phyloP scores from a whole-genome alignment of 352 stramenopile genomes.

The Phytophthora lateralis region DNA sequence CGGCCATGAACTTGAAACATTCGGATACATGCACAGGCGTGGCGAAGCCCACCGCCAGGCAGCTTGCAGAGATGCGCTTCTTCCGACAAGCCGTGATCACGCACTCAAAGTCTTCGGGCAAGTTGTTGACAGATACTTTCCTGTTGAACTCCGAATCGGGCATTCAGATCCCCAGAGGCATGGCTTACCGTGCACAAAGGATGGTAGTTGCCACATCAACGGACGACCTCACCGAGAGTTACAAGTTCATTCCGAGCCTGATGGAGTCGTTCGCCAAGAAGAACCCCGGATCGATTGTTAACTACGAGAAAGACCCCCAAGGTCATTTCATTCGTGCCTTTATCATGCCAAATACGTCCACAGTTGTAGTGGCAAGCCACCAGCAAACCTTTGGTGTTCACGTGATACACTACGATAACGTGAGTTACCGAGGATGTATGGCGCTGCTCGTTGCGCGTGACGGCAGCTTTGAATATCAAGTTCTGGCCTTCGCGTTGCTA shows the following conservation, averaged over 20 bases:
- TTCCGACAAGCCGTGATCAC: constrained; percentile 78
- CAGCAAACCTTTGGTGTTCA: constrained; percentile 78
- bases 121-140: constrained; percentile 82
- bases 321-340: constrained; percentile 77
- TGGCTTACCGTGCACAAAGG: constrained; percentile 72
- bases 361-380: constrained; percentile 49
- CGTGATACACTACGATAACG: constrained; percentile 68
- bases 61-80: constrained; percentile 81
- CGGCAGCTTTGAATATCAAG: constrained; percentile 70
- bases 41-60: constrained; percentile 70
- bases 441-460: constrained; percentile 68
- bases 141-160: constrained; percentile 66
- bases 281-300: constrained; percentile 67
- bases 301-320: constrained; percentile 65
- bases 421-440: constrained; percentile 75
- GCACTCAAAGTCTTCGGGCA: constrained; percentile 79
- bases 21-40: constrained; percentile 66
- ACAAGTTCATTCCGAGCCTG: constrained; percentile 82
- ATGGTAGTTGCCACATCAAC: constrained; percentile 73
- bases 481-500: constrained; percentile 72
- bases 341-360: constrained; percentile 67
- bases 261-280: constrained; percentile 74
- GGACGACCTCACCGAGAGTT: constrained; percentile 79
- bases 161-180: constrained; percentile 70
- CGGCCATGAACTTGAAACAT: constrained; percentile 86